Evolutionary conservation across 768 basidiomycete species (phyloP).

Genomic region (Tricholoma saponaceum): DNA sequence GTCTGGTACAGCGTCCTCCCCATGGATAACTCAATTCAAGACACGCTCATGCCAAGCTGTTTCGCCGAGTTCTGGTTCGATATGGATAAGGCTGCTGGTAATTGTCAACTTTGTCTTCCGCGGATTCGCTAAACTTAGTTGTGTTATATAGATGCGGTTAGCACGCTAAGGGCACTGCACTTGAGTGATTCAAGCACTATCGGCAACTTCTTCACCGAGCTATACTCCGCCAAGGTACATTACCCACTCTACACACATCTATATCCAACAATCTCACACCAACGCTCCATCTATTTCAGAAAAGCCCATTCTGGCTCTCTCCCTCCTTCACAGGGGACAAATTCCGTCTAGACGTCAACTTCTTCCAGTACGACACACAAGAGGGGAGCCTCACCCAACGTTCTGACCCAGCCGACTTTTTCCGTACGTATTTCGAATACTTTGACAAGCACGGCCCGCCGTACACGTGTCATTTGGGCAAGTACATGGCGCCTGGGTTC

Average conservation of each 20-base stretch:
- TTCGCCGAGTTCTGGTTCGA: slow-evolving; percentile 2
- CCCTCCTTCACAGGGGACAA: slow-evolving; percentile 1
- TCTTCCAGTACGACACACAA: slow-evolving; percentile 3
- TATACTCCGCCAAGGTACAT: neutral
- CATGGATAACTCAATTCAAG: neutral
- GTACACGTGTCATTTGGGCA: slow-evolving; percentile 5
- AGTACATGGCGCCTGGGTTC: slow-evolving; percentile 1
- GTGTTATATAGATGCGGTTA: neutral
- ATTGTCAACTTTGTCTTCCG: neutral
- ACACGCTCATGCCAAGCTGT: neutral
- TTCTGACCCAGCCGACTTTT: slow-evolving; percentile 2
- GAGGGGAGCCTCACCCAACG: neutral
- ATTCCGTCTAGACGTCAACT: neutral
- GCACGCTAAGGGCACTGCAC: neutral
- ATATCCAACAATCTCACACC: too few species aligned
- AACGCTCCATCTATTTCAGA: neutral
- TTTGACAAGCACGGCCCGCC: neutral
- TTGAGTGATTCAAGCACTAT: neutral
- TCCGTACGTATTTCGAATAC: slow-evolving; percentile 1
- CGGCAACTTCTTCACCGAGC: neutral
- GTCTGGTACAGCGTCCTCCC: slow-evolving; percentile 1
- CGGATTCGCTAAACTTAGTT: neutral
- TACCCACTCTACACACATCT: neutral
- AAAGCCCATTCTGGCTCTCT: slow-evolving; percentile 5
- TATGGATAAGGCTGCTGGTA: neutral